Base-by-base conservation (phyloP, 805 yeast genomes). In the Teunomyces kruisii region DNA sequence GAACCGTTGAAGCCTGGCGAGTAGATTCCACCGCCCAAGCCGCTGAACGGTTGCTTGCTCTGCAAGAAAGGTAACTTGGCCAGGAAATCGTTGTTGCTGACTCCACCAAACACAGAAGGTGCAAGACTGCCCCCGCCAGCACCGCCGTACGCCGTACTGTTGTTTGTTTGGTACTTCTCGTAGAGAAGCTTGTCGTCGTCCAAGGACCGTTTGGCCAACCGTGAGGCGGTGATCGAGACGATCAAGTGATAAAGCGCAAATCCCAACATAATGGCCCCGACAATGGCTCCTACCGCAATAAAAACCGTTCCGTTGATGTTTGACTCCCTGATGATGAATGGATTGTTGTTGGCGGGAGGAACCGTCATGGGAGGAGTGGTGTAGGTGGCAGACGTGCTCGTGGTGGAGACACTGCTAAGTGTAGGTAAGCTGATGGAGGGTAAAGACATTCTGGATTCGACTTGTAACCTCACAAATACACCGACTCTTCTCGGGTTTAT, bases 271-370 rank as follows among this genome's bases (percentile, higher is more conserved):
- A 86, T 66, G 31, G 80, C 81, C 0, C 83, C 87, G 4, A 83
- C 80, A 31, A 83, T 72, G 9, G 84, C 71, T 1, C 95, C 96
- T 35, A 88, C 85, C 0, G 87, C 85, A 42, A 89, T 88, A 65
- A 88, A 88, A 2, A 89, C 90, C 1, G 94, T 85, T 1, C 96
- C 96, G 39, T 79, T 74, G 1, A 90, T 88, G 38, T 74, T 70
- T 15, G 58, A 58, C 5, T 81, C 64, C 38, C 68, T 63, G 52
- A 76, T 64, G 14, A 88, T 71, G 55, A 76, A 82, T 9, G 96
- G 96, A 62, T 88, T 88, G 40, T 74, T 66, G 13, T 53, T 54
- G 32, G 79, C 72, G 1, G 83, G 68, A 0, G 96, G 96, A 9
- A 82, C 79, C 1, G 74, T 63, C 12, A 80, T 67, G 1, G 75